Conservation (phyloP, 495 filamentous ascomycete genomes). For the Ascobolus immersus region DNA sequence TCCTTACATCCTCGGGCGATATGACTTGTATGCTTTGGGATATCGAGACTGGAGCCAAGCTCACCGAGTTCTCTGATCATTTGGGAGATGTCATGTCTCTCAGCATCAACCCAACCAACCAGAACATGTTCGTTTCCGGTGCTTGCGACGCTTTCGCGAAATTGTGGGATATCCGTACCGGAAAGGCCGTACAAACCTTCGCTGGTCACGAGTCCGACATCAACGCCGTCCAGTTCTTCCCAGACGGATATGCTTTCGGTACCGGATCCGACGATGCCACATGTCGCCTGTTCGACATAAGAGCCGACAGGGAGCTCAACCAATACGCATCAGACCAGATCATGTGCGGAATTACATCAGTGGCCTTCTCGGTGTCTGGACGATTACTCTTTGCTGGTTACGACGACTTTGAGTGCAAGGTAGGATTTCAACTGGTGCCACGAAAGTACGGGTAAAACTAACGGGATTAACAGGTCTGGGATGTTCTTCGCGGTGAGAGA, state of each 20-base stretch:
- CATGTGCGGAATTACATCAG: conserved; percentile 90
- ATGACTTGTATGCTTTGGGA: conserved; percentile 99
- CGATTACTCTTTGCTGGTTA: conserved; percentile 91
- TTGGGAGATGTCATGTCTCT: conserved; percentile 98
- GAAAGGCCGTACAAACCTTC: conserved; percentile 95
- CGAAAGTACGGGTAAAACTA: conserved; percentile 3
- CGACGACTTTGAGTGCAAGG: conserved; percentile 99
- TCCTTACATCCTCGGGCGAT: conserved; percentile 91
- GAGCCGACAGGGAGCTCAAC: conserved; percentile 86
- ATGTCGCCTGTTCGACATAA: conserved; percentile 91
- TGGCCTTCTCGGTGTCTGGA: conserved; percentile 92
- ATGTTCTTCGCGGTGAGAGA: conserved; percentile 85
- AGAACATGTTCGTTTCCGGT: conserved; percentile 93
- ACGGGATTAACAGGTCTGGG: conserved; percentile 52
- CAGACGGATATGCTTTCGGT: conserved; percentile 93
- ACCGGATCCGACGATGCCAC: conserved; percentile 96
- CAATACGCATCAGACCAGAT: conserved; percentile 92
- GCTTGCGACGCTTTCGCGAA: conserved; percentile 97
- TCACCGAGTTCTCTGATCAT: conserved; percentile 95
- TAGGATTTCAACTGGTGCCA: conserved; percentile 19
- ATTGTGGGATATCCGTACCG: conserved; percentile 94
- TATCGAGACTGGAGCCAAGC: conserved; percentile 88
- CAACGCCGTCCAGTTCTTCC: conserved; percentile 98
- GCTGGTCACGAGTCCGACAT: conserved; percentile 97
- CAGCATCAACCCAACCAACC: conserved; percentile 97